phyloP scores from a whole-genome alignment of 176 grass and related monocot genomes.

The Urochloa ruziziensis region DNA sequence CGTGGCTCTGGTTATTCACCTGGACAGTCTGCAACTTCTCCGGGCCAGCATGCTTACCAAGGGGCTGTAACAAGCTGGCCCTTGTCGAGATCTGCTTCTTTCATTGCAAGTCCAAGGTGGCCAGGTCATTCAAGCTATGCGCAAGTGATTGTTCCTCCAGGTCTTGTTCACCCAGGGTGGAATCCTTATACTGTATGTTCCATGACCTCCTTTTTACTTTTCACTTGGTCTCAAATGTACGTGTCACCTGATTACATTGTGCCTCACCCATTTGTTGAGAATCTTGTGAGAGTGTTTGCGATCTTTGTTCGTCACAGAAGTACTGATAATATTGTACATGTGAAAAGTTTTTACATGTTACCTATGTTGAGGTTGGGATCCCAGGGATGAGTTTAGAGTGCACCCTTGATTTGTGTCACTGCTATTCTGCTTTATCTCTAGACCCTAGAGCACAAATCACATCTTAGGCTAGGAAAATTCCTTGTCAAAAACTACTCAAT shows the following conservation, averaged over 20 bases:
- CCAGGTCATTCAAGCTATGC: slow-evolving; percentile 84
- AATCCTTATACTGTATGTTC: slow-evolving; percentile 80
- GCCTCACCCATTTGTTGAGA: neutral
- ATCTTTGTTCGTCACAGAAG: neutral
- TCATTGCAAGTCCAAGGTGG: slow-evolving; percentile 84
- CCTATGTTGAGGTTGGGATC: neutral
- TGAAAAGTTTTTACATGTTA: neutral
- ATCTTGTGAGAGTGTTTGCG: neutral
- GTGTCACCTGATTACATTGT: neutral
- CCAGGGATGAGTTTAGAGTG: neutral
- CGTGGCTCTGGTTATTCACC: slow-evolving; percentile 67
- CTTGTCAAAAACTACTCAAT: neutral
- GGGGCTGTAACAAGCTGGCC: slow-evolving; percentile 58
- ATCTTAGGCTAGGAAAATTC: neutral
- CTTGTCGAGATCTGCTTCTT: slow-evolving; percentile 63
- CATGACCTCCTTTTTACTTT: neutral
- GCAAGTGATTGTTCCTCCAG: slow-evolving; percentile 87
- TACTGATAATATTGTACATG: neutral
- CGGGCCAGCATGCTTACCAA: slow-evolving; percentile 58
- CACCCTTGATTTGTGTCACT: neutral
- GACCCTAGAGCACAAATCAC: neutral
- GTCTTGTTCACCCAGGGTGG: slow-evolving; percentile 82
- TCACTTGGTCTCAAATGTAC: neutral
- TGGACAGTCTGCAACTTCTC: slow-evolving; percentile 61
- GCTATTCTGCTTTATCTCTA: neutral